phyloP scores from a whole-genome alignment of 768 basidiomycete genomes.

The Botryobasidium botryosum region DNA sequence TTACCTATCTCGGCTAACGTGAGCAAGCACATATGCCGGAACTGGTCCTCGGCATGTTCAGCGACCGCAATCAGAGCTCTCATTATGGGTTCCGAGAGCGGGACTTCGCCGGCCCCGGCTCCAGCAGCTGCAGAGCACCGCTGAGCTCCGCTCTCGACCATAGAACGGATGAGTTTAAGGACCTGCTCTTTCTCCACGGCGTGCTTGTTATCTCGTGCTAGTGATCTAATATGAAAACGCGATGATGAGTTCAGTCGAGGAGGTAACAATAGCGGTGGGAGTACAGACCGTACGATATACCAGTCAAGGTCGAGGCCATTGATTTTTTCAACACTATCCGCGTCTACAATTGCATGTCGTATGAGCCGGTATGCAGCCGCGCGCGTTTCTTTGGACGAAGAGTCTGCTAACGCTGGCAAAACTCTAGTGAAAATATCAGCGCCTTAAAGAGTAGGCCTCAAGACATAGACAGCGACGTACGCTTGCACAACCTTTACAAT shows the following conservation, averaged over 20 bases:
- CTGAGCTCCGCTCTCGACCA: constrained; percentile 38
- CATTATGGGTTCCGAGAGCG: constrained; percentile 58
- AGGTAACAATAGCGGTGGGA: not conserved
- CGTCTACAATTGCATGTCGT: constrained; percentile 59
- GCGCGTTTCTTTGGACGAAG: constrained; percentile 50
- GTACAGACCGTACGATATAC: constrained; percentile 72
- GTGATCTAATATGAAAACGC: constrained; percentile 33
- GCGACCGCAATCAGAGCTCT: constrained; percentile 86
- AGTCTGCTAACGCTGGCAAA: constrained; percentile 64
- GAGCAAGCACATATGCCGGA: constrained; percentile 65
- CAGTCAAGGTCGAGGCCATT: constrained; percentile 58
- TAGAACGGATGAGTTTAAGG: constrained; percentile 70
- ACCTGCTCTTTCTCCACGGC: constrained; percentile 82
- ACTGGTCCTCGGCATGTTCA: constrained; percentile 82
- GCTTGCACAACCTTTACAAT: constrained; percentile 52
- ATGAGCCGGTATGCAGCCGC: constrained; percentile 73
- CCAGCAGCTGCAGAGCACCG: constrained; percentile 5
- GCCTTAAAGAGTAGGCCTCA: not conserved
- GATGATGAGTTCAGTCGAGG: not conserved
- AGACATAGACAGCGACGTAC: constrained; percentile 30
- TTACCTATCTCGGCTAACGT: constrained; percentile 80
- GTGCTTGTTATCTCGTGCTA: constrained; percentile 71
- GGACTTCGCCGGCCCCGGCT: constrained; percentile 23
- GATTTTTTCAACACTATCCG: constrained; percentile 48
- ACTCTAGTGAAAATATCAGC: constrained; percentile 32